Base-by-base conservation (phyloP, 352 stramenopile genomes). In the Globisporangium middletonii region DNA sequence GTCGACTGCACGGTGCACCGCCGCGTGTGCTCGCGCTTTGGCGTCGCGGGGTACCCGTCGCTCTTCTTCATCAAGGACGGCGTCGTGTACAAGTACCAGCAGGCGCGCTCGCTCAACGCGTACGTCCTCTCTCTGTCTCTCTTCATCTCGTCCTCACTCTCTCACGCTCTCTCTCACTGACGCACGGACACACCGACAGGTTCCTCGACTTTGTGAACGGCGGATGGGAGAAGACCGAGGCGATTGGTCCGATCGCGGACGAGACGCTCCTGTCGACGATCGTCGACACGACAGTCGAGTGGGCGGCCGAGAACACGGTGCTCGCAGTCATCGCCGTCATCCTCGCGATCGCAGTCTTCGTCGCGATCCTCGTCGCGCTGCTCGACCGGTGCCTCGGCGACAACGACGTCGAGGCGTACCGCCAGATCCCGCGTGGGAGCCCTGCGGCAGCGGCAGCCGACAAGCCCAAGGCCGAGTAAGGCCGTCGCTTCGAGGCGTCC, bases 1-100 rank as follows among this genome's bases (percentile, higher is more conserved):
- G 52, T 68, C 19, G 69, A 85, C 57, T 94, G 84, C 64, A 92
- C 82, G 9, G 79, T 84, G 62, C 77, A 94, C 64, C 79, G 84
- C 49, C 81, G 80, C 26, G 73, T 94, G 13, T 94, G 84, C 65
- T 92, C 82, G 56, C 84, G 84, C 58, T 94, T 94, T 50, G 79
- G 77, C 11, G 84, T 94, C 35, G 81, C 78, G 41, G 82, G 82
- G 26, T 94, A 91, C 67, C 84, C 84, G 52, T 77, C 79, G 55
- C 72, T 94, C 30, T 86, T 88, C 58, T 91, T 83, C 66, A 58
- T 94, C 42, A 83, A 83, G 27, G 65, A 90, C 15, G 80, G 80
- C 51, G 61, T 81, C 18, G 71, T 92, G 60, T 92, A 90, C 72
- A 77, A 81, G 60, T 94, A 92, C 68, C 77, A 89, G 66, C 73